Conservation (phyloP, 371 early-diverging fungal species). For the Syncephalastrum racemosum region DNA sequence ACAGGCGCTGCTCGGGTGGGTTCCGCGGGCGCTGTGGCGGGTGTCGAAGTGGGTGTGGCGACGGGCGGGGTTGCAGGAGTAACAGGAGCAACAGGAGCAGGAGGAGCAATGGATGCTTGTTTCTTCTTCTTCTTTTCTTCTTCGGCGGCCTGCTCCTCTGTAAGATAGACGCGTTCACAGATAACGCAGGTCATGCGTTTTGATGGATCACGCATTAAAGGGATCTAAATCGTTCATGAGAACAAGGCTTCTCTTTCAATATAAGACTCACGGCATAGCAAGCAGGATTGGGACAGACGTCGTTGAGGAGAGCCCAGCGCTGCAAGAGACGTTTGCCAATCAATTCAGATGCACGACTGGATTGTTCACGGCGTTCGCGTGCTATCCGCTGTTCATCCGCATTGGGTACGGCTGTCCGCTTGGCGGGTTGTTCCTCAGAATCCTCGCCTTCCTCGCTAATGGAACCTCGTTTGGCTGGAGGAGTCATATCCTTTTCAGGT, state of each 20-base stretch:
- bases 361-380: conserved; percentile 53
- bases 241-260: not conserved
- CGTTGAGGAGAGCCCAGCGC: conserved; percentile 73
- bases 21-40: too few species aligned
- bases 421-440: too few species aligned
- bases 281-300: conserved; percentile 55
- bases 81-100: too few species aligned
- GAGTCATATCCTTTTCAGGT: conserved; percentile 2
- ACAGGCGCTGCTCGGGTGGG: too few species aligned
- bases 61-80: too few species aligned
- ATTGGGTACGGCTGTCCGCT: too few species aligned
- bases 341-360: conserved; percentile 58
- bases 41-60: too few species aligned
- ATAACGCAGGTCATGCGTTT: conserved; percentile 68
- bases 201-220: conserved; percentile 58
- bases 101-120: too few species aligned
- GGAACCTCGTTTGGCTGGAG: conserved; percentile 15
- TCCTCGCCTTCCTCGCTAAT: not conserved
- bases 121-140: not conserved
- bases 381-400: not conserved
- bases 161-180: conserved; percentile 49
- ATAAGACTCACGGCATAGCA: conserved; percentile 58
- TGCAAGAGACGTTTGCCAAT: conserved; percentile 70
- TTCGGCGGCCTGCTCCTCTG: conserved; percentile 21
- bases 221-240: conserved; percentile 41